Conservation (phyloP, 495 filamentous ascomycete genomes). For the Aspergillus sparsus region DNA sequence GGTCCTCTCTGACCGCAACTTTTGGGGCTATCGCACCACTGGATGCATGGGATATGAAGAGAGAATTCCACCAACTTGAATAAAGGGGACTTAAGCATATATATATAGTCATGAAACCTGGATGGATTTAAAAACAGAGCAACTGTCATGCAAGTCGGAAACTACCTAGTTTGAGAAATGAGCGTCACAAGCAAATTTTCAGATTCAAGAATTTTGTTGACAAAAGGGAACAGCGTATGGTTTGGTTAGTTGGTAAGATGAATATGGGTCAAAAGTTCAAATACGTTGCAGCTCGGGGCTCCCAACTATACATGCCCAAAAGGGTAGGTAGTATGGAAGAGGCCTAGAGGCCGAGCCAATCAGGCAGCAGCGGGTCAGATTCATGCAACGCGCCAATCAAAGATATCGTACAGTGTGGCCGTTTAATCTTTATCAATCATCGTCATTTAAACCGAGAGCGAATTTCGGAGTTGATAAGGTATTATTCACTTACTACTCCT, state of each 20-base stretch:
- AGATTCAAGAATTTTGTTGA: too few species aligned
- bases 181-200: too few species aligned
- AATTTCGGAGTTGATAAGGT: slow-evolving; percentile 1
- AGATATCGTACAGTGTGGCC: neutral
- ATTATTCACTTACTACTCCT: neutral
- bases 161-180: too few species aligned
- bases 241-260: neutral
- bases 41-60: slow-evolving; percentile 3
- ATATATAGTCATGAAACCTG: too few species aligned
- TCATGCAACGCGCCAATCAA: neutral
- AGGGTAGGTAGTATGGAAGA: neutral
- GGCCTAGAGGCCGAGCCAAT: neutral
- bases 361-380: neutral
- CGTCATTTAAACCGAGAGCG: slow-evolving; percentile 1
- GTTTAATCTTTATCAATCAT: neutral
- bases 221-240: too few species aligned
- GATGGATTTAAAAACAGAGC: too few species aligned
- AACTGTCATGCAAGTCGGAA: too few species aligned
- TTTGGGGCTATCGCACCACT: slow-evolving; percentile 6
- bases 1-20: slow-evolving; percentile 12
- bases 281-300: too few species aligned
- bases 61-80: neutral
- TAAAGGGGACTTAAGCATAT: too few species aligned
- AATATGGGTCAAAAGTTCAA: neutral
- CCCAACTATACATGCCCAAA: neutral